phyloP scores from a whole-genome alignment of 768 basidiomycete genomes.

The Suillus tomentosus region DNA sequence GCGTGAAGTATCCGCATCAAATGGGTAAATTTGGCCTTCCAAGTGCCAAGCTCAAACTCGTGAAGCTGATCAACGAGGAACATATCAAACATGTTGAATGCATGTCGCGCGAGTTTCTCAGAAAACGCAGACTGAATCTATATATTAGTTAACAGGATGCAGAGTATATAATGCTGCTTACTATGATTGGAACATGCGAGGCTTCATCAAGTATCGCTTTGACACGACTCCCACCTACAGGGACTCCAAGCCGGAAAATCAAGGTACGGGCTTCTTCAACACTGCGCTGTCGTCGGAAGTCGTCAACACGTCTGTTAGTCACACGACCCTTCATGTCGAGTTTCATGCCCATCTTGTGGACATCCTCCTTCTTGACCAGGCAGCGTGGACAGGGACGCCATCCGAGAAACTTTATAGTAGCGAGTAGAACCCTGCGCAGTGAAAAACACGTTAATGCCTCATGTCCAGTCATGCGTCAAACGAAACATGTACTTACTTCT shows the following conservation, averaged over 20 bases:
- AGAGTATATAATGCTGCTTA: too few species aligned
- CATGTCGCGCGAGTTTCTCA: not conserved
- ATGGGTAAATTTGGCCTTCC: conserved; percentile 33
- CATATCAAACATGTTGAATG: conserved; percentile 17
- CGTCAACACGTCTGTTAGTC: conserved; percentile 3
- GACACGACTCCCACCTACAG: conserved; percentile 29
- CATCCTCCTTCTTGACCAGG: not conserved
- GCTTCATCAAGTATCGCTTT: conserved; percentile 26
- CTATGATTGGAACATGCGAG: conserved; percentile 31
- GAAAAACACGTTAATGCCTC: not conserved
- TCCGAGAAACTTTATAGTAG: conserved; percentile 25
- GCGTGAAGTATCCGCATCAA: conserved; percentile 11
- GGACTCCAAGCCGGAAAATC: conserved; percentile 10
- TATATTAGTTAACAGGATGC: not conserved
- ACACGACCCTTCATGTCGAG: conserved; percentile 9
- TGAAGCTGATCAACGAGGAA: conserved; percentile 22
- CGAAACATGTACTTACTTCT: conserved; percentile 10
- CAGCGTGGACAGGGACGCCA: conserved; percentile 29
- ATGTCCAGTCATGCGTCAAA: not conserved
- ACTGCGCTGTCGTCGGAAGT: not conserved
- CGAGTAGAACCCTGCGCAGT: conserved; percentile 17
- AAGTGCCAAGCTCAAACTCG: conserved; percentile 25
- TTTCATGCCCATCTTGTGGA: conserved; percentile 19
- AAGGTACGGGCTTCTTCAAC: conserved; percentile 10
- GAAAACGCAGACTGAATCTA: conserved; percentile 12